Base-by-base conservation (phyloP, 371 early-diverging fungal genomes). In the Mortierella sp. region DNA sequence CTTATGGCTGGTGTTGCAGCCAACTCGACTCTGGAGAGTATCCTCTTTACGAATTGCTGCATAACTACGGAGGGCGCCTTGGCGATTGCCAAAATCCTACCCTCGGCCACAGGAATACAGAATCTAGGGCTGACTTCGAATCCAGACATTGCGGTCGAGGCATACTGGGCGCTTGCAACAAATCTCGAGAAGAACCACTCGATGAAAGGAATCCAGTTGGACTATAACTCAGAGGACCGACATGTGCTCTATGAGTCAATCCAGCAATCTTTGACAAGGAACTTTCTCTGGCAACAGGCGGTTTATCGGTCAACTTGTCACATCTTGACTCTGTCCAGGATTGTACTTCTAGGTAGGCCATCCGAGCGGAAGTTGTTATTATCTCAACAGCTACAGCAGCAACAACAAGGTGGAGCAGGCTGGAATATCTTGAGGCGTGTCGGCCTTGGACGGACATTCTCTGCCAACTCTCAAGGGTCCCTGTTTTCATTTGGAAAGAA, bases 161-260 rank as follows among this genome's bases (percentile, higher is more conserved):
- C 77, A 2, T 84, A 85, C 26, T 76, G 77, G 77, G 73, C 68
- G 0, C 30, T 85, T 32, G 80, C 85, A 16, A 54, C 64, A 8
- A 63, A 62, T n/a, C 67, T 85, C 9, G 61, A 68, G 12, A 64
- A 73, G 59, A 85, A 85, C 58, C 72, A 61, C 37, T 72, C 66
- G 6, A 66, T 85, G 68, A 85, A 85, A 68, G 73, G 81, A 2
- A 70, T 85, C 10, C 84, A 80, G 43, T 59, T 85, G 45, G 85
- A 85, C 28, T 85, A 84, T 65, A 84, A 85, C 63, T 79, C 84
- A 20, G 80, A 55, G 11, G 85, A 84, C 22, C 76, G 84, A 64
- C 77, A 80, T 57, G 52, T 26, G 1, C 60, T 85, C 2, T 76
- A 84, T 30, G 73, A 85, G 24, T 76, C 77, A 4, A 84, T 85